These are phyloP conservation scores for Debaryomyces fabryi DNA, from an alignment of 1,139 yeast species.

Conservation along the genomic window DNA sequence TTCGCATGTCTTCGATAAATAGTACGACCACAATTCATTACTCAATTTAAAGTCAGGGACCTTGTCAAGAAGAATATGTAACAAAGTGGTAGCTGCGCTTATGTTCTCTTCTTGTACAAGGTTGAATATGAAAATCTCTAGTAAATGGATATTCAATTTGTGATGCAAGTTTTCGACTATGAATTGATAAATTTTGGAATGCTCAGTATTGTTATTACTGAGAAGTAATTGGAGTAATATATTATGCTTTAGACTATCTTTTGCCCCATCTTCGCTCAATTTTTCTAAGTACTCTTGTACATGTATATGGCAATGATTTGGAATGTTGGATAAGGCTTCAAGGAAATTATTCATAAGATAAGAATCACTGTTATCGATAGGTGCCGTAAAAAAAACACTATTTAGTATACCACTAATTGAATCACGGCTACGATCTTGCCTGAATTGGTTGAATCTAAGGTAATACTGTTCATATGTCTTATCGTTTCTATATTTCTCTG, in stretches of 20 bases:
- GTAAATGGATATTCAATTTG: constrained; percentile 1
- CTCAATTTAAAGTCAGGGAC: constrained; percentile 25
- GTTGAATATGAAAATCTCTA: constrained; percentile 25
- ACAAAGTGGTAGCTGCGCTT: constrained; percentile 25
- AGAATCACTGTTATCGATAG: not conserved
- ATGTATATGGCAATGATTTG: not conserved
- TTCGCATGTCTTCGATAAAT: constrained; percentile 29
- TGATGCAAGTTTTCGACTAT: constrained; percentile 10
- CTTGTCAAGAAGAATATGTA: constrained; percentile 25
- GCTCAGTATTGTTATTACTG: not conserved
- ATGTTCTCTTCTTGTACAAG: constrained; percentile 21
- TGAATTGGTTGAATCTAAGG: not conserved
- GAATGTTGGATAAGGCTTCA: constrained; percentile 1
- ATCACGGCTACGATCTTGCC: not conserved
- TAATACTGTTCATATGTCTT: not conserved
- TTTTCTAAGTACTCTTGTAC: constrained; percentile 1
- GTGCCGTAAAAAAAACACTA: not conserved
- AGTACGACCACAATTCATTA: constrained; percentile 41
- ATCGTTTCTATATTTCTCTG: not conserved
- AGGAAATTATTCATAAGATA: constrained; percentile 3
- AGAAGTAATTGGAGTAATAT: constrained; percentile 8
- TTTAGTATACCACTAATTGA: not conserved
- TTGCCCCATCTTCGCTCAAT: not conserved
- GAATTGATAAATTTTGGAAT: constrained; percentile 9
- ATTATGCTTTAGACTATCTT: constrained; percentile 1